phyloP scores from a whole-genome alignment of 1,284 basidiomycete species.

The Tausonia pullulans region DNA sequence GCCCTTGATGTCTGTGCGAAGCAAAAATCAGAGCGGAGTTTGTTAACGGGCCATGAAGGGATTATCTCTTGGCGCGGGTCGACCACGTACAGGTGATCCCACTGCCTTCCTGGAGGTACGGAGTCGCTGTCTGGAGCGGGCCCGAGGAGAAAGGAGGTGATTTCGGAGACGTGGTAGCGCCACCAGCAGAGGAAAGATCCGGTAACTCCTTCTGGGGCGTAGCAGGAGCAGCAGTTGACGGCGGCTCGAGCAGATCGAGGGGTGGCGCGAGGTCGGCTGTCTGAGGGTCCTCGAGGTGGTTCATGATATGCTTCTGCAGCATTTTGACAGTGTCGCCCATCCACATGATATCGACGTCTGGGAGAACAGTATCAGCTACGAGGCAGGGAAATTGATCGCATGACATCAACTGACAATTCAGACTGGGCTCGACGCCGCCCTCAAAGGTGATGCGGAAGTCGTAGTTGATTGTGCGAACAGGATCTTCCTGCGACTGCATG shows the following conservation, averaged over 20 bases:
- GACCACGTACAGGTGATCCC: too few species aligned
- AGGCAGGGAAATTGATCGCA: not conserved
- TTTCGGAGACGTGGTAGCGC: not conserved
- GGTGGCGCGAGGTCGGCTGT: not conserved
- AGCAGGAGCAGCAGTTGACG: too few species aligned
- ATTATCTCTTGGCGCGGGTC: too few species aligned
- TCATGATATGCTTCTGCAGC: not conserved
- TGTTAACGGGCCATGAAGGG: too few species aligned
- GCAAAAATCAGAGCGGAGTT: not conserved
- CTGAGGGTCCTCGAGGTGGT: too few species aligned
- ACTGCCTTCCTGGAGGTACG: not conserved
- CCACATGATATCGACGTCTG: slow-evolving; percentile 8
- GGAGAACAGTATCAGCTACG: not conserved
- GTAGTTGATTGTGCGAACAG: not conserved
- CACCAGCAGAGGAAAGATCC: too few species aligned
- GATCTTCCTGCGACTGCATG: slow-evolving; percentile 5
- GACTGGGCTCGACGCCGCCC: not conserved
- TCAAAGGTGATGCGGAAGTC: slow-evolving; percentile 1
- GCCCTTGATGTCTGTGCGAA: not conserved
- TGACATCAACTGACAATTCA: not conserved
- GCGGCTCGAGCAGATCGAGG: not conserved
- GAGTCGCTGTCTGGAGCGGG: not conserved
- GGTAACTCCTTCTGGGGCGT: too few species aligned
- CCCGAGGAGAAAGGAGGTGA: not conserved
- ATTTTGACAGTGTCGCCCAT: not conserved